These are phyloP conservation scores for Fraxinus platypoda DNA, from an alignment of 305 asterid species.

Conservation along the genomic window DNA sequence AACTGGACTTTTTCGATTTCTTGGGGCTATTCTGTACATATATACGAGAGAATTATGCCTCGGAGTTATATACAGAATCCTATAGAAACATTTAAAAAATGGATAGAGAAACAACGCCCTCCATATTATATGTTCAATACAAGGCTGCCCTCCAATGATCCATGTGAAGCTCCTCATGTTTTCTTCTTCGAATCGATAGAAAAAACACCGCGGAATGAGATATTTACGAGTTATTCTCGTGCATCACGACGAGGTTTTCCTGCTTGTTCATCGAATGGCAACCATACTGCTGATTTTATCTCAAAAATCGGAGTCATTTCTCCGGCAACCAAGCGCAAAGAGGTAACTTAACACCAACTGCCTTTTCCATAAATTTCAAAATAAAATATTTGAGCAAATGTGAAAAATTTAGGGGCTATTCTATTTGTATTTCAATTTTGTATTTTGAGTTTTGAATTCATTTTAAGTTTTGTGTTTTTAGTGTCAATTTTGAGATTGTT, in stretches of 20 bases:
- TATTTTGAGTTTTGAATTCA: no score
- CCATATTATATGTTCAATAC: conserved; percentile 64
- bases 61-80: conserved; percentile 42
- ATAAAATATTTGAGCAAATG: neutral
- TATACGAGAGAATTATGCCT: conserved; percentile 41
- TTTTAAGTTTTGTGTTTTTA: no score
- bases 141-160: conserved; percentile 36
- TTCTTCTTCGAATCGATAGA: conserved; percentile 40
- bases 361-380: neutral
- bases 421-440: no score
- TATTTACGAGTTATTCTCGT: conserved; percentile 27
- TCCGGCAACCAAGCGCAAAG: conserved; percentile 23
- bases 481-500: no score
- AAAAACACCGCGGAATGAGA: neutral
- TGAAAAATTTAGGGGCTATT: neutral
- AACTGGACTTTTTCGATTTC: conserved; percentile 51
- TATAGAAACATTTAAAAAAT: conserved; percentile 36
- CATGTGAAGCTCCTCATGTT: conserved; percentile 59
- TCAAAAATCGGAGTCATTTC: conserved; percentile 30
- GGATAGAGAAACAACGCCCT: conserved; percentile 28
- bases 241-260: conserved; percentile 22
- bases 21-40: conserved; percentile 53
- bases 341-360: conserved; percentile 26
- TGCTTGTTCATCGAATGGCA: conserved; percentile 20
- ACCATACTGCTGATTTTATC: conserved; percentile 28